Base-by-base conservation (phyloP, 2,329 filamentous ascomycete species). In the Talaromyces sp. region DNA sequence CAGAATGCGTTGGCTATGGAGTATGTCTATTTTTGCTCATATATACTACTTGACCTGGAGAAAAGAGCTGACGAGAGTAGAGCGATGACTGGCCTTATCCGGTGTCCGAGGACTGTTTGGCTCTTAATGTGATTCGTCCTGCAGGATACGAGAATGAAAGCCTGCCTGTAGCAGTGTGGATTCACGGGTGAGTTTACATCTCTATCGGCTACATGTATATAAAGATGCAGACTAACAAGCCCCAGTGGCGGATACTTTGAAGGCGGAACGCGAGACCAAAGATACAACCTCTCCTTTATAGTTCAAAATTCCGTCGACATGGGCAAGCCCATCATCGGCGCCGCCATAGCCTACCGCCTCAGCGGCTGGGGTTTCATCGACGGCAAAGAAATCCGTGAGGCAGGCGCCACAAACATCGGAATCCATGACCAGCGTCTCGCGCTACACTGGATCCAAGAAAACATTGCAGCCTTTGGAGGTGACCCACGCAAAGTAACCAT, bases 1-100 rank as follows among this genome's bases (percentile, higher is more conserved):
- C 80, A 9, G 81, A 87, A 9, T 95, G 90, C 66, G 89, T 90
- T 1, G 89, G 93, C 69, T 82, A 89, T 50, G 82, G 87, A 80
- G 0, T 81, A 82, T 58, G 77, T 83, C 53, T 80, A 7, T 8
- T 38, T 3, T n/a, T 6, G 2, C 17, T n/a, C 6, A 38, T 17
- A 17, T 38, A 17, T 38, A 6, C 4, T 35, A 35, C 4, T 6
- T 35, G 5, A 17, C n/a, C n/a, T n/a, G n/a, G 10, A 9, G 9
- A 31, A 10, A 31, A 6, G 8, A 9, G 35, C 35, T 38, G 35
- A 38, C 14, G 14, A 38, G 35, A 38, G 14, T 38, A 38, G 35
- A 38, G 35, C 35, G 35, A 38, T n/a, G 35, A 38, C 17, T 38
- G 35, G 35, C 35, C 35, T 3, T 38, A 38, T 7, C 35, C 35